Base-by-base conservation (phyloP, 345 rosid genomes). In the Heritiera fomes region DNA sequence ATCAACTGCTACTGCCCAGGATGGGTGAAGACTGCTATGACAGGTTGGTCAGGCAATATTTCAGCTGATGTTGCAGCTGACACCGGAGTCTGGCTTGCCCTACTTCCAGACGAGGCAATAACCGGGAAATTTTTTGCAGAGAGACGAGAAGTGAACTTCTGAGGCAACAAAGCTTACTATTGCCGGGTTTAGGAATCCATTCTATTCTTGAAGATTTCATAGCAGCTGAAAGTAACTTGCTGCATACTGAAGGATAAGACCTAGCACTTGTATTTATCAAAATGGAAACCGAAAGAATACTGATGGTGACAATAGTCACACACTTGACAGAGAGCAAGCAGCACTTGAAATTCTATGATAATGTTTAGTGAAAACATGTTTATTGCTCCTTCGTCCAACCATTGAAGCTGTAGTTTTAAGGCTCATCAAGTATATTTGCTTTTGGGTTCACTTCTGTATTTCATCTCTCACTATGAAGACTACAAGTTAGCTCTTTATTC, bases 1-100 rank as follows among this genome's bases (percentile, higher is more conserved):
- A 85, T 91, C 72, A 96, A 96, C 79, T 92, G 97, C 72, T 96
- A 87, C 85, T 96, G 99, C 81, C 99, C 99, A 0, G 99, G 99
- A 61, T 92, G 95, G 99, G 99, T 91, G 13, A 96, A 90, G 87
- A 96, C 98, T n/a, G 97, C 98, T 0, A 88, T 96, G 97, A 94
- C 98, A 0, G 92, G 97, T 59, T 96, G 96, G 93, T 91, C 97
- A 5, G 99, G 99, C n/a, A 91, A 87, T 79, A 10, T 91, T 60
- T 87, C 99, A 32, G 86, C 91, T 8, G 98, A 87, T 81, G 87
- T 87, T 32, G 99, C 91, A 34, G 97, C 99, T 17, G 99, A 96
- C 40, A 94, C 99, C 0, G 99, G 93, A 46, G 99, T 94, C 0
- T 96, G 98, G 98, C 94, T 96, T 65, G 86, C 97, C 28, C 81